Base-by-base conservation (phyloP, 2,329 filamentous ascomycete genomes). In the Fusarium sp. region DNA sequence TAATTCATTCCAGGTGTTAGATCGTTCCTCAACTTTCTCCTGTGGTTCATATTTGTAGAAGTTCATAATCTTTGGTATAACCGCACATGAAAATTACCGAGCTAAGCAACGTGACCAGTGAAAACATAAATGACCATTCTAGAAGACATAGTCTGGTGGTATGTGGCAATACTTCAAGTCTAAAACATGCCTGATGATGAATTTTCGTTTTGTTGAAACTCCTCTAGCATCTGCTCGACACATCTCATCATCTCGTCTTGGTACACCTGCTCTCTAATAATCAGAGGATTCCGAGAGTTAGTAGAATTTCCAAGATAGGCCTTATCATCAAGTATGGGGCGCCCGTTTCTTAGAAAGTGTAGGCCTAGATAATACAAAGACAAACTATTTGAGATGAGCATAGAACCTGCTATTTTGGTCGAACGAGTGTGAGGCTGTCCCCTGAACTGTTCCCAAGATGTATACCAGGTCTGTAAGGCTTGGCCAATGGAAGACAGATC, bases 381-480 rank as follows among this genome's bases (percentile, higher is more conserved):
- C 14, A 53, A 1, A 35, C 30, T 53, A 3, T 33, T 26, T 11
- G 50, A 46, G 2, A 45, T 53, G 7, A 53, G 50, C 5, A 30
- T 6, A 5, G 20, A 44, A 6, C 8, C 20, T 15, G 5, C 8
- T 13, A 26, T 43, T 51, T 9, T 30, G 6, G 28, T 17, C 4
- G 26, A 6, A 10, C 15, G 2, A 6, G 13, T 5, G 7, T 32
- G 37, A 7, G 3, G 8, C 20, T 26, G 11, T n/a, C 6, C 10
- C 5, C 24, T 19, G 5, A 20, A 47, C 14, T 33, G 17, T 4
- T 47, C 28, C 40, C 50, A 53, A 17, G 50, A 17, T 6, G 7
- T 9, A 53, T 47, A 10, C 50, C 50, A 53, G 15, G 50, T 47
- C n/a, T 35, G 50, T 3, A 47, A 17, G 14, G 50, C 50, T 15